phyloP scores from a whole-genome alignment of 2,329 filamentous ascomycete genomes.

The Colletotrichum liriopes region DNA sequence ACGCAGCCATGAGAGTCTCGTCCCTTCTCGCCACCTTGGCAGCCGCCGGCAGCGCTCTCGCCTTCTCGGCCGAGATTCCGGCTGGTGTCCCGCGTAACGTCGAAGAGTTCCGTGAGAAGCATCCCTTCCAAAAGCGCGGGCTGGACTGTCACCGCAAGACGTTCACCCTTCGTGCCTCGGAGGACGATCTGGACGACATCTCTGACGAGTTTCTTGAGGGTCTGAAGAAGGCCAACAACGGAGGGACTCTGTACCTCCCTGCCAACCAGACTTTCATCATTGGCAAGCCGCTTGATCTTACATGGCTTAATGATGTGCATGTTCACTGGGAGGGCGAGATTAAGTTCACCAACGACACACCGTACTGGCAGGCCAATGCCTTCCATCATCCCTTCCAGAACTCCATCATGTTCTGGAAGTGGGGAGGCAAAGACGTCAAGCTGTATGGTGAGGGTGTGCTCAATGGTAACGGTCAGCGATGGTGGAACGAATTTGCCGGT shows the following conservation, averaged over 20 bases:
- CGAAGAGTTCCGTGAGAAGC: constrained; percentile 56
- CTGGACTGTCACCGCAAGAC: constrained; percentile 41
- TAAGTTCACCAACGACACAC: constrained; percentile 74
- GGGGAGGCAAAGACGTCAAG: constrained; percentile 77
- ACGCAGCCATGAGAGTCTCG: constrained; percentile 44
- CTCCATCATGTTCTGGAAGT: constrained; percentile 76
- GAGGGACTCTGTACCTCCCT: constrained; percentile 72
- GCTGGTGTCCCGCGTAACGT: constrained; percentile 47
- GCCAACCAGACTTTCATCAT: constrained; percentile 70
- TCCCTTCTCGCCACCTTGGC: constrained; percentile 43
- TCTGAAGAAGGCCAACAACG: constrained; percentile 65
- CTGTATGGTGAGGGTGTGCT: constrained; percentile 71
- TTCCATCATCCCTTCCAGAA: constrained; percentile 78
- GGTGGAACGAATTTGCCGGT: constrained; percentile 74
- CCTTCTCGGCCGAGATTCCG: constrained; percentile 36
- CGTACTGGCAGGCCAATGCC: constrained; percentile 76
- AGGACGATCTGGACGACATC: constrained; percentile 61
- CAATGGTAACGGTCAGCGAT: constrained; percentile 73
- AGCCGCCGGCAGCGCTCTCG: constrained; percentile 39
- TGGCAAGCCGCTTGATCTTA: constrained; percentile 74
- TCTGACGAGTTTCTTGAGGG: constrained; percentile 57
- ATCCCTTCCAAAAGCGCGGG: constrained; percentile 64
- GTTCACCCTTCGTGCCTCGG: constrained; percentile 36
- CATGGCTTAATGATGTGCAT: constrained; percentile 73
- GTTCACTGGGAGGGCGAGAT: constrained; percentile 59